Evolutionary conservation across 768 basidiomycete species (phyloP).

Genomic region (Boletus fagicola): DNA sequence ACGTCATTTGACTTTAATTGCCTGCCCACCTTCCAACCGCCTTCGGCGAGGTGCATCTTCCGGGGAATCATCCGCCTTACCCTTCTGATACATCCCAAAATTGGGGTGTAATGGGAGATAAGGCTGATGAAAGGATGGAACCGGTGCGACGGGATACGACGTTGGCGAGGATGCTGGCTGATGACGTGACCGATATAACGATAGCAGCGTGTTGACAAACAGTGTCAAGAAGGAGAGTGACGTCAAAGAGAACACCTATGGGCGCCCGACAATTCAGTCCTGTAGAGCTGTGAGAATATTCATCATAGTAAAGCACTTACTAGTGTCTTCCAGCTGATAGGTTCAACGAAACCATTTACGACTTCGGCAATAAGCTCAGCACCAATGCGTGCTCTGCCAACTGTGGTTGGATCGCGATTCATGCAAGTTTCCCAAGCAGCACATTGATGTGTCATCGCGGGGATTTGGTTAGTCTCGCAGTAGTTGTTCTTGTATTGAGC

Average conservation of each 20-base stretch:
- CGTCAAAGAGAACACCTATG: conserved; percentile 69
- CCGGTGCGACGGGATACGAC: conserved; percentile 41
- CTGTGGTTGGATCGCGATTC: conserved; percentile 87
- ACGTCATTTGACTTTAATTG: conserved; percentile 53
- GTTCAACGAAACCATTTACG: conserved; percentile 94
- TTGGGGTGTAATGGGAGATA: conserved; percentile 53
- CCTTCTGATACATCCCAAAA: conserved; percentile 45
- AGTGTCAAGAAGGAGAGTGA: conserved; percentile 75
- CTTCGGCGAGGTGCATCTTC: conserved; percentile 51
- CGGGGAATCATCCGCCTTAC: conserved; percentile 26
- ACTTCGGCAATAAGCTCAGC: conserved; percentile 96
- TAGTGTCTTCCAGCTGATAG: conserved; percentile 96
- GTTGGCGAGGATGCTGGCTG: conserved; percentile 41
- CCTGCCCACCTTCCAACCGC: conserved; percentile 53
- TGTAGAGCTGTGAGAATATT: conserved; percentile 13
- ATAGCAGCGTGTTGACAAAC: conserved; percentile 78
- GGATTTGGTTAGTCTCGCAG: conserved; percentile 72
- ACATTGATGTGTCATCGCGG: conserved; percentile 87
- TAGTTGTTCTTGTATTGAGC: conserved; percentile 78
- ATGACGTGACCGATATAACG: conserved; percentile 70
- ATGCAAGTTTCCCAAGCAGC: conserved; percentile 91
- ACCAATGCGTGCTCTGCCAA: conserved; percentile 85
- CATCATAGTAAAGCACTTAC: conserved; percentile 45
- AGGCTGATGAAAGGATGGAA: conserved; percentile 44
- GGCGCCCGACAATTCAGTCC: conserved; percentile 17